Evolutionary conservation across 345 rosid genomes (phyloP).

Genomic region (Heritiera littoralis): DNA sequence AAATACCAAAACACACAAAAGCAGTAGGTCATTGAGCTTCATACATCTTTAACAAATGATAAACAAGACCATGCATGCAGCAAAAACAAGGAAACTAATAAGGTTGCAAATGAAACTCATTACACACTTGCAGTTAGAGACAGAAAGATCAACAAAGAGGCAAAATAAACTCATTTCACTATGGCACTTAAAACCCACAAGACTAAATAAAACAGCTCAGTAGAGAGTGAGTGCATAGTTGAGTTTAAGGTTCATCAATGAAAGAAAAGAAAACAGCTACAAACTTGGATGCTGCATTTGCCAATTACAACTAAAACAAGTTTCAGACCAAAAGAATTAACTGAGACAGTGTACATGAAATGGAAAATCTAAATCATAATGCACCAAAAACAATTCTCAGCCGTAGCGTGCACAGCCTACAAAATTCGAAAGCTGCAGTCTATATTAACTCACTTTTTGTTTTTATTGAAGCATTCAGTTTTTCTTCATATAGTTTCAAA

Average conservation of each 20-base stretch:
- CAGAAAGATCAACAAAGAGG: too few species aligned
- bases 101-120: background rate
- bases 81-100: background rate
- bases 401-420: too few species aligned
- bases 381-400: background rate
- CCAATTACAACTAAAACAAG: too few species aligned
- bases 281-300: too few species aligned
- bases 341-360: too few species aligned
- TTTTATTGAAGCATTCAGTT: constrained; percentile 9
- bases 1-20: background rate
- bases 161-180: background rate
- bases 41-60: background rate
- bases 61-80: background rate
- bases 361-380: too few species aligned
- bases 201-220: too few species aligned
- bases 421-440: too few species aligned
- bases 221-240: too few species aligned
- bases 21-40: background rate
- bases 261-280: too few species aligned
- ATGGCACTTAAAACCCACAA: background rate
- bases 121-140: too few species aligned
- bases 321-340: too few species aligned
- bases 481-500: constrained; percentile 35
- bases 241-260: background rate
- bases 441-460: background rate